Percentiles rank a stretch among this genome's conserved stretches.
phyloP scores from a whole-genome alignment of 2,329 filamentous ascomycete species.

The Aspergillus intermedius region DNA sequence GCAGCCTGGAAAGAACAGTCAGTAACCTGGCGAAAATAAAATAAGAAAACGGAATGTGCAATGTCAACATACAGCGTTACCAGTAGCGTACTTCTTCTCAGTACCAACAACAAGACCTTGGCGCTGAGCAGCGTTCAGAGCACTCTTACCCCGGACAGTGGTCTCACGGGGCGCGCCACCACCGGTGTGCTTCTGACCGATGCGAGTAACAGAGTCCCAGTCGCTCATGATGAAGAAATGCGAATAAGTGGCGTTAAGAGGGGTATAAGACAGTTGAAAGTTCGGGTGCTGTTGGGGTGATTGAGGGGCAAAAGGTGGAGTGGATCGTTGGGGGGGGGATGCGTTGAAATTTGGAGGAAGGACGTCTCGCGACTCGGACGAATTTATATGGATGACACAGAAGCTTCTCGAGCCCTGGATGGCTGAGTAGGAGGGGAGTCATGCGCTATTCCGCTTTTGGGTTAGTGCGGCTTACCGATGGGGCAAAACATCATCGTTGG shows the following conservation, averaged over 20 bases:
- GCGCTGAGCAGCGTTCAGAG: constrained; percentile 85
- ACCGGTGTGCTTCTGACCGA: constrained; percentile 75
- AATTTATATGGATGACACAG: constrained; percentile 35
- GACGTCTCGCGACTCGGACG: constrained; percentile 16
- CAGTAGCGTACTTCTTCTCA: constrained; percentile 81
- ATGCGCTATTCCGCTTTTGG: constrained; percentile 17
- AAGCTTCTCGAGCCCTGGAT: constrained; percentile 32
- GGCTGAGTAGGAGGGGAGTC: constrained; percentile 19
- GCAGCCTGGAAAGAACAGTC: constrained; percentile 31
- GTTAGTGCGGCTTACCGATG: constrained; percentile 7
- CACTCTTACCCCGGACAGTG: constrained; percentile 74
- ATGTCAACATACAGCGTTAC: constrained; percentile 67
- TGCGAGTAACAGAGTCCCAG: constrained; percentile 87
- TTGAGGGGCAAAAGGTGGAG: constrained; percentile 3
- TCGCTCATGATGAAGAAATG: constrained; percentile 55
- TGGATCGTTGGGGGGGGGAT: constrained; percentile 5
- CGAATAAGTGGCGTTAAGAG: neutral
- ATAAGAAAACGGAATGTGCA: constrained; percentile 14
- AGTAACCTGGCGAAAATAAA: constrained; percentile 6
- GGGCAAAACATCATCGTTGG: neutral
- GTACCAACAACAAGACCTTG: constrained; percentile 69
- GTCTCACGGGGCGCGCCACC: constrained; percentile 67
- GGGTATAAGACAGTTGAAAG: neutral
- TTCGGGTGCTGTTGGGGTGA: neutral
- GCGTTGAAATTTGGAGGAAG: constrained; percentile 17